These are phyloP conservation scores for Diplodia intermedia DNA, from an alignment of 2,329 filamentous ascomycete genomes.

Conservation along the genomic window DNA sequence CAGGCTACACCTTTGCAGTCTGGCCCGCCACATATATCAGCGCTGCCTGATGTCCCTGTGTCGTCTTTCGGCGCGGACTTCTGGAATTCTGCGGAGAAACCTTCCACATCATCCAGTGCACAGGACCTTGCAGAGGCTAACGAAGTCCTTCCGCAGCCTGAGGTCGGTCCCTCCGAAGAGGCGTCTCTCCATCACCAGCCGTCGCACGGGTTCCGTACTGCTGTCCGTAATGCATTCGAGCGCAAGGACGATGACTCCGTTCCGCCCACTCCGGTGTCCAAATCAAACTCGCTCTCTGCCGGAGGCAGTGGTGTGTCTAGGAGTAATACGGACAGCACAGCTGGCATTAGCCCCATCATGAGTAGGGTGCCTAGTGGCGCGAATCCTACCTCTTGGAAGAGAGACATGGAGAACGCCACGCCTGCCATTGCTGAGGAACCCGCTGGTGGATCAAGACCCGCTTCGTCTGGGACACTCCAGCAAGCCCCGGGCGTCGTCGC, in stretches of 20 bases:
- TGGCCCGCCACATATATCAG: not conserved
- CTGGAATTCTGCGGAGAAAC: slow-evolving; percentile 36
- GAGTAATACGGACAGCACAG: slow-evolving; percentile 68
- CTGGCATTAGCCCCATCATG: slow-evolving; percentile 71
- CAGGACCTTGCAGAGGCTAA: slow-evolving; percentile 24
- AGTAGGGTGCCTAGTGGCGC: slow-evolving; percentile 59
- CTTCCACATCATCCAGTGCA: slow-evolving; percentile 15
- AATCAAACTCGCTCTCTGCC: slow-evolving; percentile 46
- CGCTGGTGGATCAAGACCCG: slow-evolving; percentile 47
- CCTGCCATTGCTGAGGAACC: slow-evolving; percentile 64
- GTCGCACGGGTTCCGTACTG: slow-evolving; percentile 63
- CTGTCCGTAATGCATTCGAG: slow-evolving; percentile 71
- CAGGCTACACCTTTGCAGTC: not conserved
- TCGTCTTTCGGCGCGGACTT: slow-evolving; percentile 42
- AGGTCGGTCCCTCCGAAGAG: slow-evolving; percentile 11
- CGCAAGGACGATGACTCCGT: slow-evolving; percentile 60
- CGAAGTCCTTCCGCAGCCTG: slow-evolving; percentile 16
- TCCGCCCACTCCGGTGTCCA: slow-evolving; percentile 60
- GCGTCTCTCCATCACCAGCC: slow-evolving; percentile 58
- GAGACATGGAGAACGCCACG: slow-evolving; percentile 52
- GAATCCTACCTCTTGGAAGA: slow-evolving; percentile 28
- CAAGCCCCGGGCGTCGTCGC: slow-evolving; percentile 42
- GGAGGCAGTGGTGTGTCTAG: slow-evolving; percentile 56
- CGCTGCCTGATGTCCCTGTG: slow-evolving; percentile 38
- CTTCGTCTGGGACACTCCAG: slow-evolving; percentile 35